Evolutionary conservation across 164 flowering plant genomes (phyloP), one percentile per base, ranked within the genome.

Genomic region (Umbilicus rupestris): DNA sequence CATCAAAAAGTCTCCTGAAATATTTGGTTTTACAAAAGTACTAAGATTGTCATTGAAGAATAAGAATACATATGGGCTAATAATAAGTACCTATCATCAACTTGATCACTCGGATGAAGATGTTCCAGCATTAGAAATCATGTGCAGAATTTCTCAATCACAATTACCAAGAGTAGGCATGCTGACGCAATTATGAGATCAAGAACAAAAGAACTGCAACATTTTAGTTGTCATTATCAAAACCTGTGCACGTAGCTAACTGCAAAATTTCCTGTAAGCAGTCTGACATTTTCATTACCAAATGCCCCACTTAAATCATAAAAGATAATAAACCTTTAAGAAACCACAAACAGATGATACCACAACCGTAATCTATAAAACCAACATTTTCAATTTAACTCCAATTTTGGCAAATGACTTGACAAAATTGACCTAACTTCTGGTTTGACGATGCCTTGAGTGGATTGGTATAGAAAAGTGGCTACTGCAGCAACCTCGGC

Each of bases 371-470:
- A 30, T 33, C 19, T n/a, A n/a, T n/a, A n/a, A n/a, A n/a, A n/a
- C n/a, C n/a, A n/a, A n/a, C n/a, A n/a, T n/a, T n/a, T n/a, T n/a
- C n/a, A n/a, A n/a, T n/a, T n/a, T n/a, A 12, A 46, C 22, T 30
- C 31, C 15, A 44, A 30, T 14, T 14, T n/a, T n/a, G n/a, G n/a
- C n/a, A n/a, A n/a, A n/a, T n/a, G n/a, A 22, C 68, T 39, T 69
- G 89, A 96, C 96, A 81, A 65, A 94, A 91, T 46, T 94, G 95
- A 0, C 98, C 85, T 62, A 81, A 89, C 68, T 94, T 94, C 80
- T 94, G 98, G 73, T 94, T 94, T n/a, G 98, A 94, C 65, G 90
- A 66, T 15, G 98, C 98, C 79, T 94, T 94, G 47, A 94, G 86
- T 15, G 97, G 98, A 63, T 97, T 94, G 1, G 98, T 94, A 63